Percentiles rank a stretch among this genome's conserved stretches.
These are phyloP conservation scores for Hemileccinum impolitum DNA, from an alignment of 768 basidiomycete species.

Conservation along the genomic window DNA sequence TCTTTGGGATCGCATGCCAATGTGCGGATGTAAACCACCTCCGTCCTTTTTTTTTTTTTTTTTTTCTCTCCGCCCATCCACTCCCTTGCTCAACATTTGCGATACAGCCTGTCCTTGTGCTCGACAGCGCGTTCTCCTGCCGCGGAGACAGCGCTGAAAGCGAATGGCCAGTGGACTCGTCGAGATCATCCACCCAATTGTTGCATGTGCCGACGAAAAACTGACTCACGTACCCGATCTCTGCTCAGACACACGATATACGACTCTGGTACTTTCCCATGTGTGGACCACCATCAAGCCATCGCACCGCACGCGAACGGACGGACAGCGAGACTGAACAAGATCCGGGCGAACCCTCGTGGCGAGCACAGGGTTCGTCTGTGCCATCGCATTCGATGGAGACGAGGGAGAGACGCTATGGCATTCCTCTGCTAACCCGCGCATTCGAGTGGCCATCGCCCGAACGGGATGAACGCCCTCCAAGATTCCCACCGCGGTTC, in stretches of 20 bases:
- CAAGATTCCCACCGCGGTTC: constrained; percentile 9
- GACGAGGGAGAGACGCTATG: constrained; percentile 15
- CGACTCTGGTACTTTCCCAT: constrained; percentile 13
- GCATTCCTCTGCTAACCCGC: constrained; percentile 16
- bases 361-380: constrained; percentile 14
- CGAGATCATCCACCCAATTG: constrained; percentile 14
- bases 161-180: constrained; percentile 22
- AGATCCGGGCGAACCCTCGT: constrained; percentile 42
- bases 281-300: constrained; percentile 22
- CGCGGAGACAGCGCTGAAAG: constrained; percentile 1
- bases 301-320: constrained; percentile 29
- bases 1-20: constrained; percentile 20
- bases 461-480: constrained; percentile 13
- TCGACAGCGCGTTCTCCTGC: too few species aligned
- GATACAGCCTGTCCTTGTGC: too few species aligned
- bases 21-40: constrained; percentile 31
- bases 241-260: not conserved
- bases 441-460: constrained; percentile 25
- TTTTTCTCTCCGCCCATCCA: constrained; percentile 28
- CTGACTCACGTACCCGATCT: constrained; percentile 18
- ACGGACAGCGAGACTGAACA: constrained; percentile 41
- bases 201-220: constrained; percentile 17
- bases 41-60: constrained; percentile 20
- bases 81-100: not conserved
- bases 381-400: constrained; percentile 2